Percentiles rank a stretch among this genome's conserved stretches.
Evolutionary conservation across 192 early-diverging fungal genomes (phyloP).

Genomic region (Mycoemilia scoparia): DNA sequence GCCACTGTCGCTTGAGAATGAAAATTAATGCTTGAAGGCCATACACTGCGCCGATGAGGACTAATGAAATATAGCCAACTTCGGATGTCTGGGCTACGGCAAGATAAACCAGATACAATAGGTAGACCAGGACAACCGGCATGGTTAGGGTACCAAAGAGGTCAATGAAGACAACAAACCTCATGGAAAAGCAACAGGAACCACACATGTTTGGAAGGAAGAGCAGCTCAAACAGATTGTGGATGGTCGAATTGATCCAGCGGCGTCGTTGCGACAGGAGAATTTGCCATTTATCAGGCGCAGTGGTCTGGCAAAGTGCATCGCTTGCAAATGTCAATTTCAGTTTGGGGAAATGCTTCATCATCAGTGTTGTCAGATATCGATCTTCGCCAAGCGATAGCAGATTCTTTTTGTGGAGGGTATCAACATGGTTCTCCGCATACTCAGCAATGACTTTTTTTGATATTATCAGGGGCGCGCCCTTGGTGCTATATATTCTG

Average conservation of each 20-base stretch:
- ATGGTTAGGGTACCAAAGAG: slow-evolving; percentile 61
- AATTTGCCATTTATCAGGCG: slow-evolving; percentile 71
- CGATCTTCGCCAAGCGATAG: slow-evolving; percentile 92
- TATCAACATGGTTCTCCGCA: slow-evolving; percentile 79
- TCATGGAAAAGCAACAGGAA: slow-evolving; percentile 95
- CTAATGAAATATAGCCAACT: slow-evolving; percentile 63
- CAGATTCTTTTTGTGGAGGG: slow-evolving; percentile 94
- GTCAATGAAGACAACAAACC: slow-evolving; percentile 89
- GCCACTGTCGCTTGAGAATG: slow-evolving; percentile 58
- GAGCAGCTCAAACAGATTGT: slow-evolving; percentile 83
- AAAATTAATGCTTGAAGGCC: slow-evolving; percentile 79
- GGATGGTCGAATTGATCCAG: slow-evolving; percentile 98
- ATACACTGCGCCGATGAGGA: slow-evolving; percentile 66
- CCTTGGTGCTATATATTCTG: slow-evolving; percentile 46
- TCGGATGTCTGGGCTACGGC: slow-evolving; percentile 37
- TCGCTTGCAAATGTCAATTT: slow-evolving; percentile 79
- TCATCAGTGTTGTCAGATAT: slow-evolving; percentile 88
- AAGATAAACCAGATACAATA: slow-evolving; percentile 55
- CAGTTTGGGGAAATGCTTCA: slow-evolving; percentile 93
- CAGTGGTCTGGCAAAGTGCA: slow-evolving; percentile 75
- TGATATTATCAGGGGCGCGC: slow-evolving; percentile 62
- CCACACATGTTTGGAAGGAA: slow-evolving; percentile 79
- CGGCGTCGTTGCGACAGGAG: slow-evolving; percentile 85
- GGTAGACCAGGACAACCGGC: slow-evolving; percentile 67
- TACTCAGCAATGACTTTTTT: slow-evolving; percentile 70